These are phyloP conservation scores for Aspergillus nidulans DNA, from an alignment of 495 filamentous ascomycete genomes.

Conservation along the genomic window DNA sequence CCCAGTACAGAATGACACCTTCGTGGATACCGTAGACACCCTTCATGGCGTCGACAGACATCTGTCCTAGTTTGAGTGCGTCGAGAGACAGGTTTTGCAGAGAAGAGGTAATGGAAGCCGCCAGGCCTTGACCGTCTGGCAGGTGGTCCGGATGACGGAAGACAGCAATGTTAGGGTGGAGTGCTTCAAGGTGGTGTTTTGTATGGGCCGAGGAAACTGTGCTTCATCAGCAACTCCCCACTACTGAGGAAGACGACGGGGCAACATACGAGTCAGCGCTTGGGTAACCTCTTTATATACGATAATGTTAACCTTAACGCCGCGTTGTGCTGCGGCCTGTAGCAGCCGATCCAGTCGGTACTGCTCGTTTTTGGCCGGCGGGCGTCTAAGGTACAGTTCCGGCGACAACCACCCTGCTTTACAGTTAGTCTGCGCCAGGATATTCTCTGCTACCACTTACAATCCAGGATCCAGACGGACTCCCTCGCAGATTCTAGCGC, in stretches of 20 bases:
- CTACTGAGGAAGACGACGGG: background rate
- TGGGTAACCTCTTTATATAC: constrained; percentile 93
- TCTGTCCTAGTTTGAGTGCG: constrained; percentile 48
- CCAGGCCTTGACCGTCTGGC: constrained; percentile 60
- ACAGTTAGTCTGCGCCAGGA: constrained; percentile 3
- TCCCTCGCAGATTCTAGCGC: constrained; percentile 81
- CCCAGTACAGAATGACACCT: constrained; percentile 86
- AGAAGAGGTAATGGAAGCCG: constrained; percentile 45
- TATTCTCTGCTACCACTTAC: constrained; percentile 28
- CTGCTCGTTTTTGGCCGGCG: constrained; percentile 73
- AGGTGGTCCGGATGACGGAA: constrained; percentile 91
- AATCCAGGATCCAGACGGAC: constrained; percentile 90
- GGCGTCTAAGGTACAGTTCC: constrained; percentile 84
- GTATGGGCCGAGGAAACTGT: constrained; percentile 80
- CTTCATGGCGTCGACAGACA: constrained; percentile 64
- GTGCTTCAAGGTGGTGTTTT: constrained; percentile 70
- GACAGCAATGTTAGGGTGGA: constrained; percentile 84
- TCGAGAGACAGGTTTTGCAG: constrained; percentile 50
- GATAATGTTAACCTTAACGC: constrained; percentile 83
- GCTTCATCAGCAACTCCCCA: constrained; percentile 1
- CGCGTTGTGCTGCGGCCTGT: constrained; percentile 77
- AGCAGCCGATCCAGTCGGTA: constrained; percentile 92
- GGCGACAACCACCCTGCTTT: constrained; percentile 76
- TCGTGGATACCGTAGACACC: constrained; percentile 76
- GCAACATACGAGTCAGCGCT: constrained; percentile 73